Evolutionary conservation across 805 yeast genomes (phyloP), one percentile per base, ranked within the genome.

Genomic region (Yarrowia porcina): DNA sequence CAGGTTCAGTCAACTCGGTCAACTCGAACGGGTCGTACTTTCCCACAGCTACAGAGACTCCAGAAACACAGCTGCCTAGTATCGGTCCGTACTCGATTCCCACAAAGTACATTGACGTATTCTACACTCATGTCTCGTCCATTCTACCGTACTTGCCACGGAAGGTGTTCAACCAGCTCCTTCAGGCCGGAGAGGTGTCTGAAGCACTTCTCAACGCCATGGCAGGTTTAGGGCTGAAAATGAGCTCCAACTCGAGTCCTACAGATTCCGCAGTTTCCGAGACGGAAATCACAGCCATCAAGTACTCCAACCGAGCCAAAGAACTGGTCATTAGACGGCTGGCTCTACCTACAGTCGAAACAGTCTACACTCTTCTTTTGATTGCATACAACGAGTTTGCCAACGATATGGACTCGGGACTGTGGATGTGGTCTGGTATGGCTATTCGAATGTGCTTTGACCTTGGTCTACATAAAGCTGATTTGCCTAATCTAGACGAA

Each of bases 391-490:
- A 65, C 30, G 72, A 70, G 47, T 70, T 70, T 65, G 71, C 66
- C 5, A 66, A 66, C 20, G 72, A 70, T 30, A 59, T 70, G 13
- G 72, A 70, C 56, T 68, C 71, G 13, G 72, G 72, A 0, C 64
- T 70, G 23, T 70, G 72, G 72, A 64, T 68, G 25, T 70, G 72
- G 72, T 65, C 69, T 6, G 72, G 72, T 3, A 68, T 70, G 64
- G 72, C 72, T 1, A 69, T 70, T 20, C 65, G 72, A 15, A 70
- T 70, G 72, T 65, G 72, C 56, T 65, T 61, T 64, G 72, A 70
- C 57, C 64, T 70, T 25, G 72, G 72, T 3, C 66, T 70, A 2
- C 72, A 70, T 33, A 70, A 69, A 54, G 65, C 64, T 0, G 56
- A 44, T 13, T 33, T 36, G 17, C 52, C 64, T 12, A 63, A 44